phyloP scores from a whole-genome alignment of 441 rosid genomes.

The Sinapis alba region DNA sequence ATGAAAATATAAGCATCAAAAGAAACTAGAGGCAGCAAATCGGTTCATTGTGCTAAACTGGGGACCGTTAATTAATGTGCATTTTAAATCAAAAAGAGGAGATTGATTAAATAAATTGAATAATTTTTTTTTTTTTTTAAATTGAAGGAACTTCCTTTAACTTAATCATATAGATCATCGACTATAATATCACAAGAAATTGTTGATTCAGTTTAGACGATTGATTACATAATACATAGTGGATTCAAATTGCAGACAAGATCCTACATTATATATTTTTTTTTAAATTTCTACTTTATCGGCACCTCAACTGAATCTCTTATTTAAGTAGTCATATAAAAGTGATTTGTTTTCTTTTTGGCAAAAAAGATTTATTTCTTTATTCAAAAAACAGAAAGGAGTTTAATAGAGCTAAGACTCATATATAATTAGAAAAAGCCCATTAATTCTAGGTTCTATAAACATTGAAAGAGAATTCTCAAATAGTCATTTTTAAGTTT shows the following conservation, averaged over 20 bases:
- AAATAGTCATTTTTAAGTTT: no score
- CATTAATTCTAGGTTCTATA: background rate
- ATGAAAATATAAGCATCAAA: slow-evolving; percentile 22
- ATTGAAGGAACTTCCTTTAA: background rate
- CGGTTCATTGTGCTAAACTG: slow-evolving; percentile 34
- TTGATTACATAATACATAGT: background rate
- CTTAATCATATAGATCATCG: slow-evolving; percentile 35
- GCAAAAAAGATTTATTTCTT: background rate
- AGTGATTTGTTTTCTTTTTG: background rate
- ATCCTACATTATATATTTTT: slow-evolving; percentile 13
- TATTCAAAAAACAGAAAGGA: background rate
- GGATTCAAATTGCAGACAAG: background rate
- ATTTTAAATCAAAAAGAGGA: slow-evolving; percentile 23
- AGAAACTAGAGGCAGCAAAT: slow-evolving; percentile 26
- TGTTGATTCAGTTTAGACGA: background rate
- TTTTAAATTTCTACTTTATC: slow-evolving; percentile 7
- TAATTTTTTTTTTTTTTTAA: no score
- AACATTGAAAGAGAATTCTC: background rate
- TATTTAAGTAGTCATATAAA: background rate
- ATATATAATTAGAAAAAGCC: background rate
- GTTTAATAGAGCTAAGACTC: background rate
- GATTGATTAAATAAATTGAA: slow-evolving; percentile 19
- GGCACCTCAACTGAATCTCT: slow-evolving; percentile 21
- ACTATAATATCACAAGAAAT: slow-evolving; percentile 15
- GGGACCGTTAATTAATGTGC: slow-evolving; percentile 24